A percentile compares a stretch with the other conserved stretches of the same genome.
Conservation (phyloP, 805 yeast genomes). For the Starmerella ratchasimensis region DNA sequence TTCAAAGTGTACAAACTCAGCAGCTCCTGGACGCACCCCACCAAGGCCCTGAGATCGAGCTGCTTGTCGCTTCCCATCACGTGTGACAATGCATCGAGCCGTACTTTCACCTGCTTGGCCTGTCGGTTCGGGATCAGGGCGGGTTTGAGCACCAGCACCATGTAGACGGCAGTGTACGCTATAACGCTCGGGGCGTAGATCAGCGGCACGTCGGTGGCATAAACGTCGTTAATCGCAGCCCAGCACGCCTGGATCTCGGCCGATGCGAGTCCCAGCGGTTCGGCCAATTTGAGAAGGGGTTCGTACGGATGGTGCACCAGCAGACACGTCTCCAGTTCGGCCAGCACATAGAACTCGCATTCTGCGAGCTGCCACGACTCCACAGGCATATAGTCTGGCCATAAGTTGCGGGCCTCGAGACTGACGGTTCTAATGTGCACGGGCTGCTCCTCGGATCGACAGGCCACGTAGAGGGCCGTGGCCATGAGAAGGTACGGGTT, state of each 20-base stretch:
- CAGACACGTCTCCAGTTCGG: conserved; percentile 46
- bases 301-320: conserved; percentile 32
- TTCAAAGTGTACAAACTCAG: conserved; percentile 70
- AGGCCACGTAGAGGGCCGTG: conserved; percentile 74
- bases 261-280: conserved; percentile 34
- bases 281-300: conserved; percentile 34
- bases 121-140: conserved; percentile 25
- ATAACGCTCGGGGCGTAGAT: conserved; percentile 80
- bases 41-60: conserved; percentile 60
- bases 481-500: conserved; percentile 71
- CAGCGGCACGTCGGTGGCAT: conserved; percentile 72
- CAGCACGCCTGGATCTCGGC: conserved; percentile 70
- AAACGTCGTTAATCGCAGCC: conserved; percentile 82
- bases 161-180: conserved; percentile 68
- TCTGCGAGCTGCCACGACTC: conserved; percentile 88
- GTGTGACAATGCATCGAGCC: conserved; percentile 43
- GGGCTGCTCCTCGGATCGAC: conserved; percentile 92
- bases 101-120: conserved; percentile 27
- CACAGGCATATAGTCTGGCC: conserved; percentile 92
- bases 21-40: conserved; percentile 74
- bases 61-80: conserved; percentile 61
- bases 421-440: conserved; percentile 77
- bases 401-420: conserved; percentile 69
- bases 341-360: conserved; percentile 85
- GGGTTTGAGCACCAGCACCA: conserved; percentile 47